Percentiles rank a stretch among this genome's conserved stretches.
Conservation (phyloP, 192 early-diverging fungal species). For the Backusella circina region DNA sequence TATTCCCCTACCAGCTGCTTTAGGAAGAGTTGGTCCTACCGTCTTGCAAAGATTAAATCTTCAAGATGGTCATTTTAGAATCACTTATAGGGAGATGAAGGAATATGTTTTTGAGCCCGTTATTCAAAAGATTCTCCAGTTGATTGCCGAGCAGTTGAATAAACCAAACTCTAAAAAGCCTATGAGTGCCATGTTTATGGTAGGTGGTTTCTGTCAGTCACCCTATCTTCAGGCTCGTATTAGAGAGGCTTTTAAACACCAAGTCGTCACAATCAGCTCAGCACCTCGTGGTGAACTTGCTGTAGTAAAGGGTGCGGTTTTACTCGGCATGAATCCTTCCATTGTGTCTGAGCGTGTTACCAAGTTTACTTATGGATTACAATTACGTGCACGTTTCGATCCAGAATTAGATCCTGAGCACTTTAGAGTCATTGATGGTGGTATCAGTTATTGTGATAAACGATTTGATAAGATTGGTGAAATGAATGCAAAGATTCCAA, state of each 20-base stretch:
- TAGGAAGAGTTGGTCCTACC: background rate
- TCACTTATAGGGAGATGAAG: conserved; percentile 16
- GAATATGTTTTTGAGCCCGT: conserved; percentile 42
- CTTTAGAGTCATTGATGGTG: conserved; percentile 34
- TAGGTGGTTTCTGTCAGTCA: conserved; percentile 39
- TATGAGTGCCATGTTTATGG: conserved; percentile 38
- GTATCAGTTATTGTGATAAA: conserved; percentile 34
- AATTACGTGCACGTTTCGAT: conserved; percentile 40
- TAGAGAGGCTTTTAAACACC: conserved; percentile 26
- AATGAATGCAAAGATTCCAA: background rate
- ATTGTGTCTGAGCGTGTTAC: conserved; percentile 41
- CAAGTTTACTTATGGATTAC: conserved; percentile 39
- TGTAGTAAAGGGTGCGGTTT: conserved; percentile 48
- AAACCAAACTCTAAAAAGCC: conserved; percentile 20
- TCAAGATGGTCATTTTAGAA: conserved; percentile 28
- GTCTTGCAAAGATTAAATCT: background rate
- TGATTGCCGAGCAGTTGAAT: conserved; percentile 29
- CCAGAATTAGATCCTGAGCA: conserved; percentile 38
- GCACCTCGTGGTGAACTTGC: conserved; percentile 42
- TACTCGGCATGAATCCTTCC: conserved; percentile 39
- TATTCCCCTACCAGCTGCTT: conserved; percentile 28
- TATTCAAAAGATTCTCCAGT: conserved; percentile 23
- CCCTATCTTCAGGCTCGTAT: conserved; percentile 39
- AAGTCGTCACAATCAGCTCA: background rate
- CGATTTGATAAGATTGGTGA: conserved; percentile 27